Evolutionary conservation across 495 filamentous ascomycete species (phyloP), one percentile per base, ranked within the genome.

Genomic region (Neurospora intermedia): DNA sequence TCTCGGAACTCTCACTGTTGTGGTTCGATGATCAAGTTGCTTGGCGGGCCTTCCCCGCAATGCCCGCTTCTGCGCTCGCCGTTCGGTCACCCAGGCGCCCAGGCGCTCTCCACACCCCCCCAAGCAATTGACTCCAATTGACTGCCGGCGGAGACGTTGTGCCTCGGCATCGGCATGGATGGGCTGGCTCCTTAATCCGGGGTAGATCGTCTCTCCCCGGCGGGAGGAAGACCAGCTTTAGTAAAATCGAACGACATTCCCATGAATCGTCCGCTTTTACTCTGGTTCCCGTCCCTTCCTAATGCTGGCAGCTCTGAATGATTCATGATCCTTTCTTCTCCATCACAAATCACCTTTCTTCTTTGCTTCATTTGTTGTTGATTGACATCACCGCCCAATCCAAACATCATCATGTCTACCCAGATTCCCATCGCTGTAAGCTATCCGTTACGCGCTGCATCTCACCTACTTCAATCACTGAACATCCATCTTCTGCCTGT

Each of bases 341-440:
- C 27, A 18, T 35, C 27, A 31, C 7, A 8, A 15, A 66, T 6
- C 54, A 38, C 15, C 27, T 66, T 2, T 35, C 27, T 6, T 66
- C 54, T 31, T 62, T 62, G 20, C 54, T 62, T 62, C 54, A 15
- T 31, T 16, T 62, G 54, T 31, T 31, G 23, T 62, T 66, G 54
- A 66, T 66, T 15, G 54, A 66, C 54, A 66, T 35, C 15, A 66
- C 23, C 54, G 27, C 54, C 13, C 27, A 35, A 35, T 62, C 54
- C 54, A 35, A 16, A 35, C 54, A 66, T 35, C 54, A 62, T 35
- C 43, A 91, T 93, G 91, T 91, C 91, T 23, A 81, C 87, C 66
- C 84, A 85, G 74, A 92, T 93, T 74, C 91, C 91, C 66, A 84
- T 87, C 76, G 89, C 92, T 76, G 92, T 91, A 82, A 83, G 86